A percentile compares a stretch with the other conserved stretches of the same genome.
phyloP scores from a whole-genome alignment of 768 basidiomycete genomes.

The Phanerochaete sordida region DNA sequence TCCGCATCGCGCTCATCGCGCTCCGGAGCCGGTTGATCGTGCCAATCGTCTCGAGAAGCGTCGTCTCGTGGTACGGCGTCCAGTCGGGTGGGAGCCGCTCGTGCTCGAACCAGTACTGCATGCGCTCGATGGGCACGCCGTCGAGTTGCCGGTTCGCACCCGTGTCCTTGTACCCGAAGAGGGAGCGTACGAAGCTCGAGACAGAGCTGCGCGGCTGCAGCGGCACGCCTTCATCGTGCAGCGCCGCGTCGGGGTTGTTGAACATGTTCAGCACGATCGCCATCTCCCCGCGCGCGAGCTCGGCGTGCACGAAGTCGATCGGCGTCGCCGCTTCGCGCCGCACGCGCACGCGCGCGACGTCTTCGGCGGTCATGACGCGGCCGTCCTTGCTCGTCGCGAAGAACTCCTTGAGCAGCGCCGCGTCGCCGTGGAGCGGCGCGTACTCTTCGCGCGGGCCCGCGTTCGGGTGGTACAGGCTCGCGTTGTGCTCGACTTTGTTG shows the following conservation, averaged over 20 bases:
- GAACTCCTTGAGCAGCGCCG: constrained; percentile 13
- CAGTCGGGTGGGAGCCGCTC: constrained; percentile 10
- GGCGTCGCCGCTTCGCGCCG: constrained; percentile 44
- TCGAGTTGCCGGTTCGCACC: constrained; percentile 3
- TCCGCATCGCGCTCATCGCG: constrained; percentile 3
- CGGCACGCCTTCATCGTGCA: constrained; percentile 5
- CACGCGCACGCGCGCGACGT: constrained; percentile 47
- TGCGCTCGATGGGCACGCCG: constrained; percentile 9
- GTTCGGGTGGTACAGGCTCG: constrained; percentile 25
- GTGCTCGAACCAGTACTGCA: constrained; percentile 12
- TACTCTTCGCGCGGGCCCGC: constrained; percentile 14
- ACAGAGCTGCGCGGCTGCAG: background rate
- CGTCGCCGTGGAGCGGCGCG: constrained; percentile 17
- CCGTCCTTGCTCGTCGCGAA: constrained; percentile 7
- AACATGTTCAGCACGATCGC: constrained; percentile 59
- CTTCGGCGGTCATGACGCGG: constrained; percentile 21
- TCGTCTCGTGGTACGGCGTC: constrained; percentile 11
- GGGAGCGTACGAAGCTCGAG: background rate
- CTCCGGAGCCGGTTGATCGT: constrained; percentile 8
- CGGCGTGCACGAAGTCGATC: constrained; percentile 45
- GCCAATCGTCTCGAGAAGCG: constrained; percentile 4
- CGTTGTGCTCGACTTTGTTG: constrained; percentile 27
- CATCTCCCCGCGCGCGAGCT: constrained; percentile 68
- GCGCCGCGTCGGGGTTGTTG: constrained; percentile 26
- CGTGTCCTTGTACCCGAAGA: background rate